These are phyloP conservation scores for Platanthera guangdongensis DNA, from an alignment of 106 monocot genomes.

Conservation along the genomic window DNA sequence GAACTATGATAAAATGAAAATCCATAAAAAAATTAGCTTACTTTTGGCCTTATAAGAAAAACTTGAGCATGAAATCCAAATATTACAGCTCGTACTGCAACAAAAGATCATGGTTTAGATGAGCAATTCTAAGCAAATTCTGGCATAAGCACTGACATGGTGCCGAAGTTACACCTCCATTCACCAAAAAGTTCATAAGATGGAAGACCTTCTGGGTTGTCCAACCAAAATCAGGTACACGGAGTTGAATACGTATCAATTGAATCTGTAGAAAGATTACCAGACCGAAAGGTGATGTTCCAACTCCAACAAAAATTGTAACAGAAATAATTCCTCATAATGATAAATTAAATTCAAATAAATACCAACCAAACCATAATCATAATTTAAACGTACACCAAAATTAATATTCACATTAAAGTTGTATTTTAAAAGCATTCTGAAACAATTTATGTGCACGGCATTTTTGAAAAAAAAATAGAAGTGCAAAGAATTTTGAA, in stretches of 20 bases:
- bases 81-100: conserved; percentile 72
- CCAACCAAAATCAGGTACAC: conserved; percentile 93
- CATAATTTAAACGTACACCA: background rate
- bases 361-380: background rate
- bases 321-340: background rate
- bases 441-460: background rate
- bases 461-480: background rate
- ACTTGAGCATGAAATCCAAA: conserved; percentile 77
- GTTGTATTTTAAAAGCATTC: background rate
- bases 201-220: conserved; percentile 95
- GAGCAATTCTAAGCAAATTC: background rate
- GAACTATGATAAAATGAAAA: background rate
- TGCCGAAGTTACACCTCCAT: conserved; percentile 47
- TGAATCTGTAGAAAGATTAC: conserved; percentile 41
- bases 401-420: background rate
- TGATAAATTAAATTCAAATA: background rate
- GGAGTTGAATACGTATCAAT: conserved; percentile 62
- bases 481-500: background rate
- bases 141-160: background rate
- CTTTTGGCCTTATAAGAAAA: conserved; percentile 79
- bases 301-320: background rate
- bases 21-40: conserved; percentile 24
- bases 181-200: conserved; percentile 92
- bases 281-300: background rate
- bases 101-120: conserved; percentile 1